Percentiles rank a stretch among this genome's conserved stretches.
Evolutionary conservation across 768 basidiomycete genomes (phyloP).

Genomic region (Nidularia pulvinata): DNA sequence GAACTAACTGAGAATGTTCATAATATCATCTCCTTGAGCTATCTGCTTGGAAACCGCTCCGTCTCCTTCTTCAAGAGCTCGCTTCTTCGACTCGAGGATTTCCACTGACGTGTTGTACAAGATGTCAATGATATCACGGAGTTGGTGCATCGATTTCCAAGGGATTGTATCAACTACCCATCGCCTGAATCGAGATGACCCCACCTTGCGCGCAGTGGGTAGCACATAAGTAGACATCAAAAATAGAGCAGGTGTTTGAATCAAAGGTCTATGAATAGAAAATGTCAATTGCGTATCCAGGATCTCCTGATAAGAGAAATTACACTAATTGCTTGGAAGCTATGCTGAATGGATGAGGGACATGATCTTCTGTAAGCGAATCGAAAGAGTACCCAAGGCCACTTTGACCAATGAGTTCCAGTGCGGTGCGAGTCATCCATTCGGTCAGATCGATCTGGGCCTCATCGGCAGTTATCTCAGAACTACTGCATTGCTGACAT

Average conservation of each 20-base stretch:
- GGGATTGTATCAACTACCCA: conserved; percentile 30
- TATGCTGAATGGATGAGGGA: conserved; percentile 24
- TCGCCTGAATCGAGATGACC: conserved; percentile 24
- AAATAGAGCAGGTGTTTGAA: conserved; percentile 8
- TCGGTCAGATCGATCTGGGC: conserved; percentile 25
- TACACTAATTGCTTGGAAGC: conserved; percentile 29
- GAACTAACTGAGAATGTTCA: conserved; percentile 41
- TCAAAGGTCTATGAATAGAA: conserved; percentile 1
- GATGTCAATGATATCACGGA: conserved; percentile 27
- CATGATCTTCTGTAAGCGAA: conserved; percentile 24
- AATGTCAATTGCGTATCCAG: background rate
- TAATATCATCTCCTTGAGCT: conserved; percentile 41
- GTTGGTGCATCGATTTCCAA: conserved; percentile 15
- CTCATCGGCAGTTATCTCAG: background rate
- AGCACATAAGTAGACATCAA: conserved; percentile 11
- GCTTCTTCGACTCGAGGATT: conserved; percentile 33
- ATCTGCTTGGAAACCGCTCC: conserved; percentile 26
- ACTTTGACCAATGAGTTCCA: conserved; percentile 48
- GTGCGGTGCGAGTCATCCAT: conserved; percentile 39
- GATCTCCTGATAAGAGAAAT: conserved; percentile 5
- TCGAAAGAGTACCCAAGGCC: conserved; percentile 47
- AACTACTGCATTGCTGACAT: background rate
- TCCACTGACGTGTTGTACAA: conserved; percentile 32
- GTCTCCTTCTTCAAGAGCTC: conserved; percentile 28
- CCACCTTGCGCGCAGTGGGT: conserved; percentile 15